Evolutionary conservation across 768 basidiomycete species (phyloP), one percentile per base, ranked within the genome.

Genomic region (Pleurotus djamor): DNA sequence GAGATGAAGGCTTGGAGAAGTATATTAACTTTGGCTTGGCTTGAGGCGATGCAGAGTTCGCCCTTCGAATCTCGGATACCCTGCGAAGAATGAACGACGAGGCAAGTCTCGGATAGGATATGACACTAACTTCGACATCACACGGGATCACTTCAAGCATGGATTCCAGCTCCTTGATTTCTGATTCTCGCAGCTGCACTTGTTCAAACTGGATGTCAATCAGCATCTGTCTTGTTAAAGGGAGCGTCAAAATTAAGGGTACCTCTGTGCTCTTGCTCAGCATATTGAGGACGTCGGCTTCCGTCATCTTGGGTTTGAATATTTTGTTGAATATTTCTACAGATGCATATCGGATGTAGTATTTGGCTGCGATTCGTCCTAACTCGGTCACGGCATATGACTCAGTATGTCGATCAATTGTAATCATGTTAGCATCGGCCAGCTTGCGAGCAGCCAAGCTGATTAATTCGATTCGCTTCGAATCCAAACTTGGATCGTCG

Each of bases 331-430:
- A 98, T 5, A 91, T 83, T 70, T 93, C 92, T 37, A 98, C 87
- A 4, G 92, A 94, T 47, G 83, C 75, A 69, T 93, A 76, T 16
- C 90, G 85, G 68, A 99, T 91, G 72, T 98, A 99, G 72, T 97
- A 99, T 72, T 91, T 96, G 4, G 96, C 94, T 0, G 97, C 95
- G 65, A 98, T 96, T 63, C 94, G 79, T n/a, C 97, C 97, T 2
- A 96, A 73, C 63, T 97, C 96, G n/a, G 91, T 93, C 64, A 89
- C 85, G 2, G 80, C 74, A 59, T 97, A 87, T 2, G 80, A 73
- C 10, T 83, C 85, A 4, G 76, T 80, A 0, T 69, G 69, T 37
- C 74, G 69, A 66, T 94, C 87, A 66, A 87, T 91, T 48, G 83
- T 78, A 55, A 98, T 88, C 97, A 99, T 99, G 43, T 83, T 79